Conservation (phyloP, 2,329 filamentous ascomycete species). For the Cercospora sesami region DNA sequence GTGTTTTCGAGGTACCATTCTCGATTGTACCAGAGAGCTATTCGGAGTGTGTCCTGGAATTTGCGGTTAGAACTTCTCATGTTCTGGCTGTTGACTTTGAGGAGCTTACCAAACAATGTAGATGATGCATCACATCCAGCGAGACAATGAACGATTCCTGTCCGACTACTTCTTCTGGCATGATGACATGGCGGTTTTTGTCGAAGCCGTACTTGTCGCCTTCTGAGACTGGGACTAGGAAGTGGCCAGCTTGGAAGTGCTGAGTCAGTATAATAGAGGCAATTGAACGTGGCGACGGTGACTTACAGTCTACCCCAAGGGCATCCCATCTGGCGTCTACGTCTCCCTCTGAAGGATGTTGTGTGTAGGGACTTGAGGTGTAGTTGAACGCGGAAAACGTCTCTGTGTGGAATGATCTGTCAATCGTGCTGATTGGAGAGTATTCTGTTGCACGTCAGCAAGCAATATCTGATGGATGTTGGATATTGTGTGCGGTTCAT, state of each 20-base stretch:
- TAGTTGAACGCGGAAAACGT: neutral
- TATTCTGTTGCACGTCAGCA: neutral
- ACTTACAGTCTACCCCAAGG: neutral
- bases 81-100: no score
- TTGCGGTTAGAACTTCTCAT: neutral
- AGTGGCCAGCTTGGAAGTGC: neutral
- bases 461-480: rapidly evolving
- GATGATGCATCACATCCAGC: conserved; percentile 9
- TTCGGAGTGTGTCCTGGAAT: conserved; percentile 2
- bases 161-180: neutral
- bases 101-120: neutral
- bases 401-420: neutral
- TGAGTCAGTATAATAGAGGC: neutral
- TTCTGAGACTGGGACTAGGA: neutral
- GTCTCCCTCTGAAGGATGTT: neutral
- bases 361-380: neutral
- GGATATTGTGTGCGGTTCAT: neutral
- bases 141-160: neutral
- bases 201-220: conserved; percentile 1
- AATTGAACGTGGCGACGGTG: neutral
- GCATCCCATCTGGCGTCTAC: neutral
- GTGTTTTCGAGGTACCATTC: conserved; percentile 13
- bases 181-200: neutral
- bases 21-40: conserved; percentile 8
- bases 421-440: neutral